These are phyloP conservation scores for Solanum hybrid DNA, from an alignment of 305 asterid species.

Conservation along the genomic window DNA sequence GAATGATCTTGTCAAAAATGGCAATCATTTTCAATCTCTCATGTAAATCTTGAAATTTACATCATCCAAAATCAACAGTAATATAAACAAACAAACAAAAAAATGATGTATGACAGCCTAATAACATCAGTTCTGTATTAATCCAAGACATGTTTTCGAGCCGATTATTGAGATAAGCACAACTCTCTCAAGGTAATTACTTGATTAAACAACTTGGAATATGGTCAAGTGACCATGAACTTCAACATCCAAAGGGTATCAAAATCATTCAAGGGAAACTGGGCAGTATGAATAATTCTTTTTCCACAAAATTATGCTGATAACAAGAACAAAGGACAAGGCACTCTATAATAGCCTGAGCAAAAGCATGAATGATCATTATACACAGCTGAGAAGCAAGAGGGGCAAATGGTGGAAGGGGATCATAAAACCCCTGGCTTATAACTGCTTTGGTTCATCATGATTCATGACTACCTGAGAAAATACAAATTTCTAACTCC, in stretches of 20 bases:
- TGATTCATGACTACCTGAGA: conserved; percentile 18
- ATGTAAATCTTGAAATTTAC: neutral
- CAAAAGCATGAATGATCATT: conserved; percentile 11
- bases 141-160: neutral
- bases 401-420: conserved; percentile 10
- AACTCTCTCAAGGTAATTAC: neutral
- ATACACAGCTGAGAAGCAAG: conserved; percentile 23
- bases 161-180: neutral
- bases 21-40: conserved; percentile 4
- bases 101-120: neutral
- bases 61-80: neutral
- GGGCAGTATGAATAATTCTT: neutral
- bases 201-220: neutral
- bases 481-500: conserved; percentile 23
- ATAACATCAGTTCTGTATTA: neutral
- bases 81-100: neutral
- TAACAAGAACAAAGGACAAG: neutral
- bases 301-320: neutral
- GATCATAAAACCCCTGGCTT: conserved; percentile 7
- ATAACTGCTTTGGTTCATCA: conserved; percentile 23
- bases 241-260: neutral
- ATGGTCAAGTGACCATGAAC: neutral
- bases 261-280: neutral
- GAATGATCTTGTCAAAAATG: neutral
- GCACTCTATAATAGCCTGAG: neutral